Evolutionary conservation across 2,329 filamentous ascomycete genomes (phyloP).

Genomic region (Beauveria sp.): DNA sequence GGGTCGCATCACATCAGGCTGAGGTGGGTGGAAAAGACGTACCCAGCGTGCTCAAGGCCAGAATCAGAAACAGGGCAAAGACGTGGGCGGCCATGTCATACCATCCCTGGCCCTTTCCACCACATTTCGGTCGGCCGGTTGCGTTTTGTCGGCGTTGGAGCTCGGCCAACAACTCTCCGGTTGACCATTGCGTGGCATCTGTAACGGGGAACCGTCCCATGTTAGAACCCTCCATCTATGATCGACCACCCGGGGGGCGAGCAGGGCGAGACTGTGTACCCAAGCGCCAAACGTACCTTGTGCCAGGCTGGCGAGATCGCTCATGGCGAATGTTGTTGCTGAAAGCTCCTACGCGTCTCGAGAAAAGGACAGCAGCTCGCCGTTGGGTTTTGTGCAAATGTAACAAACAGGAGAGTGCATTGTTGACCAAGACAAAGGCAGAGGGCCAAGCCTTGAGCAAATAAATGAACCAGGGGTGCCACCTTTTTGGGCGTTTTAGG

Average conservation of each 20-base stretch:
- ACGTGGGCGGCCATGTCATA: conserved; percentile 64
- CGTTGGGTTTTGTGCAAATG: not conserved
- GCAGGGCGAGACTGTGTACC: not conserved
- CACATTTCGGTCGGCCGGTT: conserved; percentile 40
- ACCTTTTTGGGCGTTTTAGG: not conserved
- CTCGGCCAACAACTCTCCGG: conserved; percentile 44
- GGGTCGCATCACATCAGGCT: not conserved
- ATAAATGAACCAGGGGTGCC: conserved; percentile 9
- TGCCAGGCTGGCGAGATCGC: not conserved
- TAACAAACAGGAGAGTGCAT: not conserved
- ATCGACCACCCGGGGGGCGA: not conserved
- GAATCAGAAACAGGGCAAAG: conserved; percentile 59
- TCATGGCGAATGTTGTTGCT: not conserved
- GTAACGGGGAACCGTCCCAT: not conserved
- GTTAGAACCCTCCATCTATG: not conserved
- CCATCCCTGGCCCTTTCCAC: conserved; percentile 41
- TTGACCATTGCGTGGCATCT: conserved; percentile 38
- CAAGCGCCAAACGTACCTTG: conserved; percentile 2
- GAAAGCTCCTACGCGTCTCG: not conserved
- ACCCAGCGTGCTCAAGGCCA: conserved; percentile 53
- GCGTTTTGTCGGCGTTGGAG: conserved; percentile 38
- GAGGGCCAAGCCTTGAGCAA: conserved; percentile 1
- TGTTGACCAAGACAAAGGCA: not conserved
- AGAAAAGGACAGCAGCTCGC: not conserved
- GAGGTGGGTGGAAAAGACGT: conserved; percentile 17